phyloP scores from a whole-genome alignment of 1,284 basidiomycete species.

The Cutaneotrichosporon spelunceum region DNA sequence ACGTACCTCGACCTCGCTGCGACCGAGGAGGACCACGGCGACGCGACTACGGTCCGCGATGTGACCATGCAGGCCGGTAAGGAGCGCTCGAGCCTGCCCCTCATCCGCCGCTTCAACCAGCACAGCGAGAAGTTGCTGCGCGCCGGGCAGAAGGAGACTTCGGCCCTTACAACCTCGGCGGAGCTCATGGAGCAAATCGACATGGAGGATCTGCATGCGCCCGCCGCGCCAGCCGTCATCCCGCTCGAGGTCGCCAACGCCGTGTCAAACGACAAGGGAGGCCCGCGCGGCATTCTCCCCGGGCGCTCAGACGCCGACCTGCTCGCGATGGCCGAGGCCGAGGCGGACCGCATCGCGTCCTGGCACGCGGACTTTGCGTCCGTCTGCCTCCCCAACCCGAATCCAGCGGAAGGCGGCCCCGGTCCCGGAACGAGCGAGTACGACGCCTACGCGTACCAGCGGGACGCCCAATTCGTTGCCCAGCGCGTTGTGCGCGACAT shows the following conservation, averaged over 20 bases:
- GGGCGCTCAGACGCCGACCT: slow-evolving; percentile 59
- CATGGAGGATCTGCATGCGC: slow-evolving; percentile 76
- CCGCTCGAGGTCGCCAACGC: slow-evolving; percentile 65
- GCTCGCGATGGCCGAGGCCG: slow-evolving; percentile 39
- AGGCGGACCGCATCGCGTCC: slow-evolving; percentile 14
- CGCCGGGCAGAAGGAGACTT: background rate
- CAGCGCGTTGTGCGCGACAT: slow-evolving; percentile 38
- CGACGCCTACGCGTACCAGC: slow-evolving; percentile 33
- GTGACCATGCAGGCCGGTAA: slow-evolving; percentile 94
- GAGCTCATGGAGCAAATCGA: slow-evolving; percentile 68
- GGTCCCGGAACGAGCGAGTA: slow-evolving; percentile 19
- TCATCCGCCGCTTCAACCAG: slow-evolving; percentile 96
- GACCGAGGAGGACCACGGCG: slow-evolving; percentile 85
- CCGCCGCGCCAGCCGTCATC: slow-evolving; percentile 64
- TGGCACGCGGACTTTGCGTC: slow-evolving; percentile 32
- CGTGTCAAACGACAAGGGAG: slow-evolving; percentile 25
- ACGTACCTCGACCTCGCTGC: slow-evolving; percentile 80
- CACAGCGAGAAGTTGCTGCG: slow-evolving; percentile 81
- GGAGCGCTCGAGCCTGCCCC: slow-evolving; percentile 77
- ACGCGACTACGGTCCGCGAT: slow-evolving; percentile 83
- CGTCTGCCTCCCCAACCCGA: slow-evolving; percentile 36
- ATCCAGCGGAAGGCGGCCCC: slow-evolving; percentile 19
- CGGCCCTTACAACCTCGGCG: slow-evolving; percentile 13
- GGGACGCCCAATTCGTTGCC: slow-evolving; percentile 36
- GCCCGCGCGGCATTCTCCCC: slow-evolving; percentile 33